Conservation (phyloP, 139 green algal genomes). For the Chlamydomonas applanata region DNA sequence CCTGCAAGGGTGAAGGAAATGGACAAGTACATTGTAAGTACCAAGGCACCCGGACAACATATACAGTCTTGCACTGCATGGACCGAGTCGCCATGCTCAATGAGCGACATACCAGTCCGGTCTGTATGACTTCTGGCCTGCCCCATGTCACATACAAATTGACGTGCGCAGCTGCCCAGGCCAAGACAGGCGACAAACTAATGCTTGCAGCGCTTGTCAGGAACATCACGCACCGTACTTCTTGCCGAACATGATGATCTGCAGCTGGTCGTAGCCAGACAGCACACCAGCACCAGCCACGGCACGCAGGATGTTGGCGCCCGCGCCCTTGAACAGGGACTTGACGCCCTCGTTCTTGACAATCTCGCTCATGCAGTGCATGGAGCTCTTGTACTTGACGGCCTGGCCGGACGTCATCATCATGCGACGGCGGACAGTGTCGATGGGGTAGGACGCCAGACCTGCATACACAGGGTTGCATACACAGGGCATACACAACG, state of each 20-base stretch:
- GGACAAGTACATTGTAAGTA: no score
- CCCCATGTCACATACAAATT: no score
- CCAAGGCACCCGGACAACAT: no score
- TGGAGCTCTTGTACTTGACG: constrained; percentile 87
- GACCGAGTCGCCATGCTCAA: no score
- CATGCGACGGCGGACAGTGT: constrained; percentile 96
- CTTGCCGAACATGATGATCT: constrained; percentile 34
- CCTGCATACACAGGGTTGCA: constrained; percentile 58
- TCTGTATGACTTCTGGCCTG: no score
- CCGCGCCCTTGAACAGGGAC: constrained; percentile 95
- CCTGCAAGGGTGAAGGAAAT: no score
- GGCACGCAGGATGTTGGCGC: constrained; percentile 74
- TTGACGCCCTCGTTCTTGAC: constrained; percentile 84
- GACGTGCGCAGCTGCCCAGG: no score
- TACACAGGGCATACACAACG: background rate
- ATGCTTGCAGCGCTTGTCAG: no score
- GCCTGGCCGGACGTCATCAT: constrained; percentile 97
- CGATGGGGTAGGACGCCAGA: constrained; percentile 96
- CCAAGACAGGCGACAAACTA: no score
- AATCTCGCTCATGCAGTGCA: constrained; percentile 95
- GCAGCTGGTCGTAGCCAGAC: constrained; percentile 57
- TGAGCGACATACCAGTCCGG: no score
- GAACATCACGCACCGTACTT: no score
- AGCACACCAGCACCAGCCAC: constrained; percentile 58
- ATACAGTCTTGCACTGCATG: no score